These are phyloP conservation scores for Nadsonia commutata DNA, from an alignment of 1,139 yeast genomes.

Conservation along the genomic window DNA sequence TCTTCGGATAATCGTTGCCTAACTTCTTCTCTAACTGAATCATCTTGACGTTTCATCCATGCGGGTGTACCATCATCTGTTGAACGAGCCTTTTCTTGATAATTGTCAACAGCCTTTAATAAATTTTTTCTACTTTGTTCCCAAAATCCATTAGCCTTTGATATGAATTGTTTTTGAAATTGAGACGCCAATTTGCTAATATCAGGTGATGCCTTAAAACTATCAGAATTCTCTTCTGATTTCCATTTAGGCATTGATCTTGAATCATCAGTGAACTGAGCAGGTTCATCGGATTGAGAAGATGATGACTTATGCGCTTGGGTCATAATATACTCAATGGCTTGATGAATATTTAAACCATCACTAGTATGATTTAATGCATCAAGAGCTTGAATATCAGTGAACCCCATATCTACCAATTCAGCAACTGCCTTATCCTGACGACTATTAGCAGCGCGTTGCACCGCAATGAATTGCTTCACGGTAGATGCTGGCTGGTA, in stretches of 20 bases:
- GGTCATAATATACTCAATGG: constrained; percentile 55
- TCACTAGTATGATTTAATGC: constrained; percentile 40
- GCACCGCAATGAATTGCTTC: too few relatives aligned
- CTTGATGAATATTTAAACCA: constrained; percentile 50
- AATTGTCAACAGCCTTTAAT: constrained; percentile 49
- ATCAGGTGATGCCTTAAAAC: constrained; percentile 16
- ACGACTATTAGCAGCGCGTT: too few relatives aligned
- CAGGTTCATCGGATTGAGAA: constrained; percentile 8
- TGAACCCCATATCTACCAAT: constrained; percentile 67
- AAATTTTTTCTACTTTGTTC: constrained; percentile 48
- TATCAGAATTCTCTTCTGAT: not conserved
- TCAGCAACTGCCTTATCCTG: constrained; percentile 51
- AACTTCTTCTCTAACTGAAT: constrained; percentile 21
- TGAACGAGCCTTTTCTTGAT: constrained; percentile 27
- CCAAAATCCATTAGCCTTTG: constrained; percentile 48
- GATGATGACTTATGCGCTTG: constrained; percentile 30
- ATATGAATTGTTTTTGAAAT: constrained; percentile 45
- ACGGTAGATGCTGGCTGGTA: constrained; percentile 1
- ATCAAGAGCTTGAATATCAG: constrained; percentile 41
- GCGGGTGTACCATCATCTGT: constrained; percentile 44
- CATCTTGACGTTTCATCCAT: constrained; percentile 45
- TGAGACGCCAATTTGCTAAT: constrained; percentile 38
- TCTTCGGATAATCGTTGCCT: constrained; percentile 5
- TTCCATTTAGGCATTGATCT: constrained; percentile 1
- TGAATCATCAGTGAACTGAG: not conserved